Base-by-base conservation (phyloP, 1,139 yeast genomes). In the Candida glucosophila region DNA sequence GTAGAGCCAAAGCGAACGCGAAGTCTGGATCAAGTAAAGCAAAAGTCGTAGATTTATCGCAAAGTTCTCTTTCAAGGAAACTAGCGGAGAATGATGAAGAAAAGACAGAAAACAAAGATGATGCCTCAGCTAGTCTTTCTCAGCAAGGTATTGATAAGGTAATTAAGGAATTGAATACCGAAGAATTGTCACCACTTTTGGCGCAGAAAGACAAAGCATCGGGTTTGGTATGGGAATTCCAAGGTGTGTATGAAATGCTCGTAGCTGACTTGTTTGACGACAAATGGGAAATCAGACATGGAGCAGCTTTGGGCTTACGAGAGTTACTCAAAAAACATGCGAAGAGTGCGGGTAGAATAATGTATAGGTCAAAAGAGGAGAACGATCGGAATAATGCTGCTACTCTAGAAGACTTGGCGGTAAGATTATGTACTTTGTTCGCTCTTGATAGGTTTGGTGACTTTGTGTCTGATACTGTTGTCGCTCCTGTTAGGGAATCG, bases 401-500 rank as follows among this genome's bases (percentile, higher is more conserved):
- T 19, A 81, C 90, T 31, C 61, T 92, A 20, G 95, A 90, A 48
- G 98, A 92, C 49, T 61, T 90, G 36, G 80, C 94, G 1, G 86
- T 93, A 15, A 68, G 96, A 33, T 50, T 92, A 23, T 68, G 94
- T 47, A 81, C 95, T 9, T 62, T 92, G 12, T 85, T 92, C 53
- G 92, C 96, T 3, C 64, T 90, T 30, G 99, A 92, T 53, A 60
- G 97, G 43, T 92, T 92, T 54, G 98, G 97, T 29, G 99, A 92
- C 55, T 92, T 83, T 49, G 95, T 92, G 20, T 81, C 95, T 24
- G 99, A 92, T 49, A 92, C 95, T 5, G 99, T 92, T 10, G 94
- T 92, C 20, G 98, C 97, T 0, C 99, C 99, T 0, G 97, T 92
- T 3, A 65, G 98, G 43, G 99, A 92, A 55, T 85, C 95, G 14